Percentiles rank a stretch among this genome's conserved stretches.
Conservation (phyloP, 139 green algal species). For the Yamagishiella unicocca region DNA sequence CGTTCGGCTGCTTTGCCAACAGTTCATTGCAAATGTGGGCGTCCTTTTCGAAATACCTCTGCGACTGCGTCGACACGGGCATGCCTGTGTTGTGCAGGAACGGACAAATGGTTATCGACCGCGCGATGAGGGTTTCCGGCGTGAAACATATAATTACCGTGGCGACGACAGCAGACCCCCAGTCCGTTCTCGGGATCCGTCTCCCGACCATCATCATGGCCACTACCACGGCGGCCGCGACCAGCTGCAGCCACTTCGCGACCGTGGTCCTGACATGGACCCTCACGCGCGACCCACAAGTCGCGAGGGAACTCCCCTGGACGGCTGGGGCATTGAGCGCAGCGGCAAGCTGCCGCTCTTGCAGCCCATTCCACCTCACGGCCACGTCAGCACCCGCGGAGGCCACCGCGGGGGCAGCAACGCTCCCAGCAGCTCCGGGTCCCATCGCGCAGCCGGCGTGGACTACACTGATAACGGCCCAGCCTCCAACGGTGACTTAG, state of each 20-base stretch:
- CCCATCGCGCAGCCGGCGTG: not conserved
- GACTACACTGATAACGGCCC: not conserved
- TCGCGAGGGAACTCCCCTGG: slow-evolving; percentile 37
- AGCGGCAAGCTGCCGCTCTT: slow-evolving; percentile 1
- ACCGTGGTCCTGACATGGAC: not conserved
- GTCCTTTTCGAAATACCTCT: too few relatives aligned
- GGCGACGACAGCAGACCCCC: not conserved
- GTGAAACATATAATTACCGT: slow-evolving; percentile 11
- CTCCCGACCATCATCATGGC: slow-evolving; percentile 19
- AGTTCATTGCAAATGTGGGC: too few relatives aligned
- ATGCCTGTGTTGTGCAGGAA: slow-evolving; percentile 15
- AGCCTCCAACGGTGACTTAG: slow-evolving; percentile 18
- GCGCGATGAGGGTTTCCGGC: slow-evolving; percentile 24
- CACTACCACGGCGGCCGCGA: not conserved
- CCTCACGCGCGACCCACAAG: not conserved
- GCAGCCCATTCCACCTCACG: slow-evolving; percentile 1
- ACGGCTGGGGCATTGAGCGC: slow-evolving; percentile 9
- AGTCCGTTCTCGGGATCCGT: slow-evolving; percentile 4
- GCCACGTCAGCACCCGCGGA: not conserved
- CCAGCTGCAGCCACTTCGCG: not conserved
- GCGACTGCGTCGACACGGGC: too few relatives aligned
- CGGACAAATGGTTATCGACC: slow-evolving; percentile 17
- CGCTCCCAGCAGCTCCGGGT: slow-evolving; percentile 1
- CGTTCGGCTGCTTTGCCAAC: too few relatives aligned
- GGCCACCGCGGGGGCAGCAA: not conserved